These are phyloP conservation scores for Fusarium compactum DNA, from an alignment of 2,329 filamentous ascomycete species.

Conservation along the genomic window DNA sequence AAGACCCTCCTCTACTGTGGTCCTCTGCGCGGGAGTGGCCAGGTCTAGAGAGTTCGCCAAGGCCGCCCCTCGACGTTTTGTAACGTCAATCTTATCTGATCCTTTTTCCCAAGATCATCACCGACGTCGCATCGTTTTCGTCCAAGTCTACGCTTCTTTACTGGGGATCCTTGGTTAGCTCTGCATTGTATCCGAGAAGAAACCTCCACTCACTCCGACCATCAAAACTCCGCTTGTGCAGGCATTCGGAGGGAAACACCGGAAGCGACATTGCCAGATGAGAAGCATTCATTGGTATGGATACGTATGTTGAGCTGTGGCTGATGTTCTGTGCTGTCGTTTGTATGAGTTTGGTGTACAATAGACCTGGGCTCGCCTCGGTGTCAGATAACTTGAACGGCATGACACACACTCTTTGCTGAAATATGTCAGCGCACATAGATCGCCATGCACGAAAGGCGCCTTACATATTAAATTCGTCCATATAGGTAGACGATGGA, in stretches of 20 bases:
- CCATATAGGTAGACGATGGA: conserved; percentile 4
- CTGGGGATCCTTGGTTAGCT: conserved; percentile 31
- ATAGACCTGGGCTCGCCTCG: background rate
- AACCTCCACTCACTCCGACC: conserved; percentile 35
- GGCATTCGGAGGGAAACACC: conserved; percentile 11
- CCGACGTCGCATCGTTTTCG: conserved; percentile 41
- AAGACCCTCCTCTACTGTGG: conserved; percentile 23
- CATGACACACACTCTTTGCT: background rate
- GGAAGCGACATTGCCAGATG: background rate
- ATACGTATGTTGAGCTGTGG: background rate
- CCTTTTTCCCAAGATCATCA: conserved; percentile 57
- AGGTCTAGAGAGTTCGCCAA: conserved; percentile 20
- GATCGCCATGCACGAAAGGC: conserved; percentile 10
- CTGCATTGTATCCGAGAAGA: background rate
- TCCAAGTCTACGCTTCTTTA: conserved; percentile 8
- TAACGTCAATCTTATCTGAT: conserved; percentile 45
- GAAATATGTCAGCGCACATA: conserved; percentile 15
- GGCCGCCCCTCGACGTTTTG: conserved; percentile 8
- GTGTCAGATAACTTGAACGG: background rate
- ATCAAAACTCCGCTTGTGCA: conserved; percentile 31
- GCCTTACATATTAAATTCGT: conserved; percentile 4
- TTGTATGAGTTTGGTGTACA: background rate
- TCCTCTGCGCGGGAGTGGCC: conserved; percentile 19
- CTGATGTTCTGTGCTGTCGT: background rate
- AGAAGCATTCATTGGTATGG: background rate